Percentiles rank a stretch among this genome's conserved stretches.
phyloP scores from a whole-genome alignment of 1,284 basidiomycete species.

The Vanrija sp. region DNA sequence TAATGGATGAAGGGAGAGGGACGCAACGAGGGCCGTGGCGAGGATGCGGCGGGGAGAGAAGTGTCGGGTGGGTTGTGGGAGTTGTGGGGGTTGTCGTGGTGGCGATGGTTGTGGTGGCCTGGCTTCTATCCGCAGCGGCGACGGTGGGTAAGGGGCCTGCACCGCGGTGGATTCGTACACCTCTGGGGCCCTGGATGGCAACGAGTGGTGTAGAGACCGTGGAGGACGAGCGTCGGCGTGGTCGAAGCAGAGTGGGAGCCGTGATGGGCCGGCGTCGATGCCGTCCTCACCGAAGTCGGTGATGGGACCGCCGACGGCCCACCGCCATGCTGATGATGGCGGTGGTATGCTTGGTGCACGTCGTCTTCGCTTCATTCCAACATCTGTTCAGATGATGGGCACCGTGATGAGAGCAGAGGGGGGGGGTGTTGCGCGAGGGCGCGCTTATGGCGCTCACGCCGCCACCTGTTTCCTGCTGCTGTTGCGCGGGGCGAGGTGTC shows the following conservation, averaged over 20 bases:
- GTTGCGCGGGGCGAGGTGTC: background rate
- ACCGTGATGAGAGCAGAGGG: background rate
- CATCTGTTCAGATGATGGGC: background rate
- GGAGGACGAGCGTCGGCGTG: background rate
- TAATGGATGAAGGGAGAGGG: background rate
- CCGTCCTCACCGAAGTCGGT: conserved; percentile 20
- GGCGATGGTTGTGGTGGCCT: background rate
- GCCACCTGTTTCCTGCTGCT: background rate
- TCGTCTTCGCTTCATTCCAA: background rate
- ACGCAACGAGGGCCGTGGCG: background rate
- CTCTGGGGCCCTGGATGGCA: background rate
- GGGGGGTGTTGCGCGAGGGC: background rate
- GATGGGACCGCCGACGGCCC: conserved; percentile 20
- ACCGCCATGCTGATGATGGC: conserved; percentile 15
- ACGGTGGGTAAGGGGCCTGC: too few relatives aligned
- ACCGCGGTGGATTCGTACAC: too few relatives aligned
- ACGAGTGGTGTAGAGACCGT: background rate
- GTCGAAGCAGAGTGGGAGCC: background rate
- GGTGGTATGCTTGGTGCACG: background rate
- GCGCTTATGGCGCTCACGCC: background rate
- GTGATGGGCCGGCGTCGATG: conserved; percentile 15
- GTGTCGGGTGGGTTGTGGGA: background rate
- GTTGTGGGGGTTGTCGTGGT: background rate
- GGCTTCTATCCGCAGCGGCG: background rate
- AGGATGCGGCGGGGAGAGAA: background rate